Percentiles rank a stretch among this genome's conserved stretches.
phyloP scores from a whole-genome alignment of 495 filamentous ascomycete species.

The Talaromyces thailandensis region DNA sequence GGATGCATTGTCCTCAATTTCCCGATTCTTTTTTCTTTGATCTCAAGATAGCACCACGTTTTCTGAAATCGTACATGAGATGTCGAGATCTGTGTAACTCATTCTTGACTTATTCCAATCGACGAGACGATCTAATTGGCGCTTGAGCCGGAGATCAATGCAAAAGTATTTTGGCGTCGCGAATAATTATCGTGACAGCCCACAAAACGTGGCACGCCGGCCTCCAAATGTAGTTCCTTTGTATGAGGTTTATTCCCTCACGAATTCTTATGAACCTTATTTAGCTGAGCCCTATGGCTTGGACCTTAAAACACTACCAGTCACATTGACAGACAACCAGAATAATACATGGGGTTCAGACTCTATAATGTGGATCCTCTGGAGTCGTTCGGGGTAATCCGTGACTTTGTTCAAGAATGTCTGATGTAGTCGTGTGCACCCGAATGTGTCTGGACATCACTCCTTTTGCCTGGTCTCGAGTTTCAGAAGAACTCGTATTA shows the following conservation, averaged over 20 bases:
- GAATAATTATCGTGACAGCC: neutral
- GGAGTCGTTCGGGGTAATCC: neutral
- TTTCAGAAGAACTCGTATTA: neutral
- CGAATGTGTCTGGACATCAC: neutral
- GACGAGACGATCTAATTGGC: neutral
- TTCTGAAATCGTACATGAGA: neutral
- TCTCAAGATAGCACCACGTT: neutral
- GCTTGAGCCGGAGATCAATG: neutral
- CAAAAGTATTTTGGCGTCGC: neutral
- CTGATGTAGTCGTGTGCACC: neutral
- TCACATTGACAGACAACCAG: neutral
- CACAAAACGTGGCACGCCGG: neutral
- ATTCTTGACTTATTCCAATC: neutral
- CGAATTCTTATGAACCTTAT: neutral
- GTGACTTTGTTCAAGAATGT: neutral
- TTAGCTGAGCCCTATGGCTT: neutral
- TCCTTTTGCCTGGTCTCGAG: neutral
- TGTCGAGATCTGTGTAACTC: neutral
- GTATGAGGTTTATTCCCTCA: neutral
- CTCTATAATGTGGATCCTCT: neutral
- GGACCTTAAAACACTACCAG: neutral
- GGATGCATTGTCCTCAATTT: neutral
- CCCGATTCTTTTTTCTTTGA: neutral
- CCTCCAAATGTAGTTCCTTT: neutral
- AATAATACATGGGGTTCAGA: neutral